Percentiles rank a stretch among this genome's conserved stretches.
phyloP scores from a whole-genome alignment of 176 grass and related monocot species.

The Metroxylon sagu region DNA sequence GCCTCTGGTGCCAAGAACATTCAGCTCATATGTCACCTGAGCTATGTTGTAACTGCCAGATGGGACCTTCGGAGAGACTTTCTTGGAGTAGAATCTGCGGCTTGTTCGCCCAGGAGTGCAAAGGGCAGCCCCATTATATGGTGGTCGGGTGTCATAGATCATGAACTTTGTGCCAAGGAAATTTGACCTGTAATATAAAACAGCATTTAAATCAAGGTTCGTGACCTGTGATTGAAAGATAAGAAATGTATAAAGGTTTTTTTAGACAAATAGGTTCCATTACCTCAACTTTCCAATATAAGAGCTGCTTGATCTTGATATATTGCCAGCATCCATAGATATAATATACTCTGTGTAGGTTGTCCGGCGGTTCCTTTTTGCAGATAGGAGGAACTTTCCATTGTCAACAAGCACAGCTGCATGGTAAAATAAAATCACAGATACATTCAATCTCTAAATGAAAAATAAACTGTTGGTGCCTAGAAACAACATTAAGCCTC shows the following conservation, averaged over 20 bases:
- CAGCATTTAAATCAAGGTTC: not conserved
- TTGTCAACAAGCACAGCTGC: constrained; percentile 69
- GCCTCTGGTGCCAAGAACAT: constrained; percentile 70
- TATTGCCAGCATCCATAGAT: constrained; percentile 67
- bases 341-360: constrained; percentile 59
- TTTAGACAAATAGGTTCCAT: not conserved
- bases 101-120: constrained; percentile 19
- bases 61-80: constrained; percentile 64
- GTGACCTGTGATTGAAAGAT: too few relatives aligned
- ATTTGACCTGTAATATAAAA: constrained; percentile 49
- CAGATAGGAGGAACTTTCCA: constrained; percentile 74
- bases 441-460: too few relatives aligned
- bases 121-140: constrained; percentile 26
- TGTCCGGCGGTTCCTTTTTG: constrained; percentile 58
- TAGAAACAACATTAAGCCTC: too few relatives aligned
- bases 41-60: constrained; percentile 41
- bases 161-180: constrained; percentile 90
- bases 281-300: constrained; percentile 77
- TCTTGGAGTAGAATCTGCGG: constrained; percentile 54
- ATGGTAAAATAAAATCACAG: not conserved
- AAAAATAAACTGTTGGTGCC: too few relatives aligned
- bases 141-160: constrained; percentile 58
- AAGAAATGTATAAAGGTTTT: too few relatives aligned
- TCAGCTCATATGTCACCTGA: constrained; percentile 77
- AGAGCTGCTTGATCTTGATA: constrained; percentile 54